phyloP scores from a whole-genome alignment of 2,329 filamentous ascomycete genomes.

The Aspergillus fumigatiaffinis region DNA sequence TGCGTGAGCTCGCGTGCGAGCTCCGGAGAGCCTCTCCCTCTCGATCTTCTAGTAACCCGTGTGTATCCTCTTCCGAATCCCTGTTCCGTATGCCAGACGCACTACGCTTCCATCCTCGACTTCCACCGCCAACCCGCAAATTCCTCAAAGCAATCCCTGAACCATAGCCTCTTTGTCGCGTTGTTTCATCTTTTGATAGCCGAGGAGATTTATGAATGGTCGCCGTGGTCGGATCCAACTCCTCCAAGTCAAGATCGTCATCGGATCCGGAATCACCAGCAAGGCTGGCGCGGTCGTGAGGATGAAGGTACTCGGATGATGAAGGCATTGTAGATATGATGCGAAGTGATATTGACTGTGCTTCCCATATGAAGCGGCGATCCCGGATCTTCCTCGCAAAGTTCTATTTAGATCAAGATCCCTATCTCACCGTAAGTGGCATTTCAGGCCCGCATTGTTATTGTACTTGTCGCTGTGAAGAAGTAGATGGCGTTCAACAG shows the following conservation, averaged over 20 bases:
- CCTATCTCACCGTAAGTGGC: conserved; percentile 9
- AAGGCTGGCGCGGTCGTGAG: conserved; percentile 29
- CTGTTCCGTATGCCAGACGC: conserved; percentile 38
- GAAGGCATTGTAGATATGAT: conserved; percentile 28
- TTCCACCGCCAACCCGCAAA: conserved; percentile 47
- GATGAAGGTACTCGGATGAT: conserved; percentile 34
- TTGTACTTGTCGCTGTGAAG: not conserved
- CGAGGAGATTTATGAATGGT: conserved; percentile 17
- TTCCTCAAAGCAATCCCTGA: conserved; percentile 46
- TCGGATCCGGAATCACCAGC: conserved; percentile 36
- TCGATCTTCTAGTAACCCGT: conserved; percentile 63
- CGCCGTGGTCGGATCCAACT: conserved; percentile 40
- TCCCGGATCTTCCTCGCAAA: not conserved
- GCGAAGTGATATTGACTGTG: not conserved
- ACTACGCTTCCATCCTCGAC: conserved; percentile 39
- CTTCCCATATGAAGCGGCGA: not conserved
- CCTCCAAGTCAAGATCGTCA: conserved; percentile 44
- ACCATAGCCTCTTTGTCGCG: conserved; percentile 26
- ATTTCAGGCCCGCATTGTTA: conserved; percentile 13
- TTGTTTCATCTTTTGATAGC: conserved; percentile 26
- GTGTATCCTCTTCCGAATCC: conserved; percentile 58
- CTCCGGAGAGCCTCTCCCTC: conserved; percentile 53
- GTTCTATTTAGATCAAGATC: not conserved
- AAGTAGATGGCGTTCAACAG: not conserved
- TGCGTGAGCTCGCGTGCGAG: conserved; percentile 56